Base-by-base conservation (phyloP, 768 basidiomycete species). In the Stropharia rugosoannulata region DNA sequence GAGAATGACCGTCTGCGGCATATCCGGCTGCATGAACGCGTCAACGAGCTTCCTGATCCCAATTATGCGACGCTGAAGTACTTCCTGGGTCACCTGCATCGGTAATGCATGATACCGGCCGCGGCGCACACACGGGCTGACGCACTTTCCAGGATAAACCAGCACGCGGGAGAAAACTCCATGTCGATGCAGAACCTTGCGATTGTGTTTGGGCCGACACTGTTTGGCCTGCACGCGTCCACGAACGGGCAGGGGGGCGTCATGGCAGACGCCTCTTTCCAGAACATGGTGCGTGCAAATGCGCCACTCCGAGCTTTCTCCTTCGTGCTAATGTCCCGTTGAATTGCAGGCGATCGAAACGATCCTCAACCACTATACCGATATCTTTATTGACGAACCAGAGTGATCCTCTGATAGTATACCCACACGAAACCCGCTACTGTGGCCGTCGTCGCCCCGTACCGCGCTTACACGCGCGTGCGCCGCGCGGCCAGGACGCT, bases 41-140 rank as follows among this genome's bases (percentile, higher is more conserved):
- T 99, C 44, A 99, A 99, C 65, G 96, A 98, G 61, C 80, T 99
- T 51, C 96, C 97, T 11, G 97, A 99, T 73, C 84, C 97, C n/a
- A 98, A 98, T 71, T 99, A 99, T 66, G 93, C 97, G 1, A 96
- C 96, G 1, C 78, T 98, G 49, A 98, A 98, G 68, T 97, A 82
- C 70, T 90, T 98, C 70, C 79, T 99, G 78, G 94, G 92, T 11
- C 97, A 99, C 73, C 76, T 99, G 58, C 81, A 98, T 73, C 85
- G 82, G 95, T 96, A 62, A 54, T 83, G 71, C 29, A 27, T 49
- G 19, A 40, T 56, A 16, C 43, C 32, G 54, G 25, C 19, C 38
- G 37, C 27, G 22, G 39, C 9, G 37, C 10, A 49, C 15, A 44
- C 32, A 22, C 2, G 15, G 15, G 19, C 32, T 42, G 49, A 43